phyloP scores from a whole-genome alignment of 495 filamentous ascomycete species.

The Xylaria curta region DNA sequence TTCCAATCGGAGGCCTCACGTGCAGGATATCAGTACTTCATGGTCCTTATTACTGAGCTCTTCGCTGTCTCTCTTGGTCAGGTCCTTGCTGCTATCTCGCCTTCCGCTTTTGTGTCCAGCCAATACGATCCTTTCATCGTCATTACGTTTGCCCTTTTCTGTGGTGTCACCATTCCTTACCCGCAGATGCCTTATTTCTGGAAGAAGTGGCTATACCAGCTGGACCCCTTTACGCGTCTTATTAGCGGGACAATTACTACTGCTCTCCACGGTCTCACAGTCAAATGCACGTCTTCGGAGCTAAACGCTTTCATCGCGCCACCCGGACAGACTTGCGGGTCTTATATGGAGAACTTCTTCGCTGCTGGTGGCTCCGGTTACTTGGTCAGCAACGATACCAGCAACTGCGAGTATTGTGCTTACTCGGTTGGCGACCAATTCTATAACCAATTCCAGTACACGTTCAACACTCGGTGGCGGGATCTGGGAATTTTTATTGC shows the following conservation, averaged over 20 bases:
- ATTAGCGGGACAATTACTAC: slow-evolving; percentile 81
- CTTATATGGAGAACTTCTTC: slow-evolving; percentile 78
- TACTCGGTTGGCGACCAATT: slow-evolving; percentile 81
- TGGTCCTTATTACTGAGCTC: slow-evolving; percentile 76
- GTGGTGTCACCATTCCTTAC: slow-evolving; percentile 79
- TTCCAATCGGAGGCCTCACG: slow-evolving; percentile 61
- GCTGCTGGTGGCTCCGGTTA: slow-evolving; percentile 69
- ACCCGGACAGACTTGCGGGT: slow-evolving; percentile 64
- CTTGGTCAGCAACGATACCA: slow-evolving; percentile 66
- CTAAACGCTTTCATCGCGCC: slow-evolving; percentile 69
- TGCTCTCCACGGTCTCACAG: slow-evolving; percentile 69
- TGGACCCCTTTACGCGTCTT: slow-evolving; percentile 84
- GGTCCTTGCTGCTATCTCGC: slow-evolving; percentile 70
- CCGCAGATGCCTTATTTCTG: slow-evolving; percentile 79
- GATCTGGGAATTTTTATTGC: slow-evolving; percentile 78
- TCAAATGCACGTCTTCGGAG: slow-evolving; percentile 62
- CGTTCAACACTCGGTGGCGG: slow-evolving; percentile 73
- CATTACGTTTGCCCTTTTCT: slow-evolving; percentile 83
- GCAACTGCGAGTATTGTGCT: slow-evolving; percentile 76
- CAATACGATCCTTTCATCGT: slow-evolving; percentile 80
- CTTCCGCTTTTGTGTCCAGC: slow-evolving; percentile 71
- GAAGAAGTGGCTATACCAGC: slow-evolving; percentile 79
- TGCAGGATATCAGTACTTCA: slow-evolving; percentile 83
- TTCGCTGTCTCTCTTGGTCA: slow-evolving; percentile 79
- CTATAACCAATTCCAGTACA: slow-evolving; percentile 67